Evolutionary conservation across 139 green algal genomes (phyloP).

Genomic region (Volvox reticuliferus): DNA sequence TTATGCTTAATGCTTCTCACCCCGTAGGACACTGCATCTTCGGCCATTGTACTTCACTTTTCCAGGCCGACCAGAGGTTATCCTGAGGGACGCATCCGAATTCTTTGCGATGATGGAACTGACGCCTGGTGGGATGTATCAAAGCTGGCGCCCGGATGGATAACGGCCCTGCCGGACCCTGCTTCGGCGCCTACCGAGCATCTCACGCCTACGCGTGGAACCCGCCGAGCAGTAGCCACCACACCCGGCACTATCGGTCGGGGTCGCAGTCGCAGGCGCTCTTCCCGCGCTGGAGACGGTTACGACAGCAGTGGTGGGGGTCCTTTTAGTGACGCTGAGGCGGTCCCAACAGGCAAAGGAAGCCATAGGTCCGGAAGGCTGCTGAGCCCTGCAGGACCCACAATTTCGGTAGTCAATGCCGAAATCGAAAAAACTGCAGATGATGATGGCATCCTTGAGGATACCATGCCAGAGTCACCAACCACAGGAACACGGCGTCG

Average conservation of each 20-base stretch:
- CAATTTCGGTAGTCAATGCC: background rate
- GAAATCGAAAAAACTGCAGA: background rate
- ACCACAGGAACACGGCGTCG: background rate
- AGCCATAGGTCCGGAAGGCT: background rate
- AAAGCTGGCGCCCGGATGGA: slow-evolving; percentile 30
- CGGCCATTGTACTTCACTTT: background rate
- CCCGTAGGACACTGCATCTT: background rate
- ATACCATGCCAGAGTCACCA: background rate
- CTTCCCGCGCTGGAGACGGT: background rate
- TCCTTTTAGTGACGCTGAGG: slow-evolving; percentile 1
- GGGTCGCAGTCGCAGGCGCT: background rate
- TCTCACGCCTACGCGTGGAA: background rate
- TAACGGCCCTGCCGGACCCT: background rate
- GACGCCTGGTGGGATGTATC: slow-evolving; percentile 42
- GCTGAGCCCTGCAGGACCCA: background rate
- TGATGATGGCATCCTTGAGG: too few relatives aligned
- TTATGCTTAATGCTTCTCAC: too few relatives aligned
- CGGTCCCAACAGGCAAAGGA: background rate
- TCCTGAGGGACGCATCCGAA: slow-evolving; percentile 33
- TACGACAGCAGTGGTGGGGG: background rate
- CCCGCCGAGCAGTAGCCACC: background rate
- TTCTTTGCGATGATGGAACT: slow-evolving; percentile 29
- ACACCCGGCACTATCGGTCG: slow-evolving; percentile 10
- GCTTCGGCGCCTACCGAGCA: background rate
- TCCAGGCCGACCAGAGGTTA: background rate